Evolutionary conservation across 2,329 filamentous ascomycete species (phyloP), one percentile per base, ranked within the genome.

Genomic region (Neophaeococcomyces aloes): DNA sequence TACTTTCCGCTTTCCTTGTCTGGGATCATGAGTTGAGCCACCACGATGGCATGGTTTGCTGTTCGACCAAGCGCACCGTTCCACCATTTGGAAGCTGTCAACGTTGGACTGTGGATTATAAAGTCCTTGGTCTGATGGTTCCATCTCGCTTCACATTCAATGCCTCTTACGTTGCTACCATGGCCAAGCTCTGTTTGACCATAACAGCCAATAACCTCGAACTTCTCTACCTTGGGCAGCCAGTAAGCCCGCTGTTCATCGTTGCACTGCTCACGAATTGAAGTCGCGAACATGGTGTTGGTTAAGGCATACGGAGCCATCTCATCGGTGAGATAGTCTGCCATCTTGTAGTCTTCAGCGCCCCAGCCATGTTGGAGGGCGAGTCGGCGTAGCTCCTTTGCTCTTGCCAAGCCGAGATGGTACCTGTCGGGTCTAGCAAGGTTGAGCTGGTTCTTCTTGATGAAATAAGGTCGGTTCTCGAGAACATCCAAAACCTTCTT

Each of bases 41-140:
- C 68, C 1, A 74, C 69, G 47, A 75, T 72, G 21, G 70, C 66
- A 60, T 74, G 69, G 44, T 71, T 73, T n/a, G 70, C 71, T n/a
- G 68, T 71, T 18, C 69, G 60, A 2, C 70, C 70, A 59, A 74
- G 62, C 1, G 65, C 64, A 1, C 70, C 71, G 54, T 74, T 73
- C 70, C 71, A 74, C 70, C 69, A 74, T 56, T 74, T 74, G 51
- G 66, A 71, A 2, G 71, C 66, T 1, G 70, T 73, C 15, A 74
- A 54, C 19, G 66, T 67, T 8, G 71, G 71, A 48, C 69, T 72
- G 54, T 73, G 69, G 11, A 74, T 59, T 25, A 68, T 58, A 46
- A 74, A 74, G 27, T 70, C 63, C 46, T 67, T 66, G 4, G 57
- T 59, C 19, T 59, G 52, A 1, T 59, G 58, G 50, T 72, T 65